phyloP scores from a whole-genome alignment of 106 monocot genomes.

The Dactylorhiza incarnata region DNA sequence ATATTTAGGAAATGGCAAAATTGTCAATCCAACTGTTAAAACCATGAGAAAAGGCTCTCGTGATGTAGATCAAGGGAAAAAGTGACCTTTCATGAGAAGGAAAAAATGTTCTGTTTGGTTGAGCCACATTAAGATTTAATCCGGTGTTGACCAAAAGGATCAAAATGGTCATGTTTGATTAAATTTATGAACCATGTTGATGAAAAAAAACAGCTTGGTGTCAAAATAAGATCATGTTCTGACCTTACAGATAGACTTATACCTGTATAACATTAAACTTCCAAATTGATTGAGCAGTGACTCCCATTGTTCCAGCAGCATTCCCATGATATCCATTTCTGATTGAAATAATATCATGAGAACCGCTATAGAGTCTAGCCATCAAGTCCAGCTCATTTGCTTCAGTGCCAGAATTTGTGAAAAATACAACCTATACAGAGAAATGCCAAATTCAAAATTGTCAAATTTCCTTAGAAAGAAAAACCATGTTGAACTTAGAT shows the following conservation, averaged over 20 bases:
- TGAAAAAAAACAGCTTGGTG: too few relatives aligned
- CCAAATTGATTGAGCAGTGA: constrained; percentile 83
- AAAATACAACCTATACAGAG: constrained; percentile 69
- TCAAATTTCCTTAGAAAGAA: background rate
- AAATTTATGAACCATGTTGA: too few relatives aligned
- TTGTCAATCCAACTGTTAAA: too few relatives aligned
- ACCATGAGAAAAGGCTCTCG: too few relatives aligned
- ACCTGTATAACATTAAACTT: constrained; percentile 94
- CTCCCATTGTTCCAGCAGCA: constrained; percentile 90
- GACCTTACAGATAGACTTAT: background rate
- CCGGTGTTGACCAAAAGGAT: too few relatives aligned
- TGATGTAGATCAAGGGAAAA: too few relatives aligned
- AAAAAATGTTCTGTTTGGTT: too few relatives aligned
- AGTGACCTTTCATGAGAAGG: too few relatives aligned
- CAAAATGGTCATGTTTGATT: too few relatives aligned
- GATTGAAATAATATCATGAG: constrained; percentile 80
- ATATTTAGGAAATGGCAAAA: too few relatives aligned
- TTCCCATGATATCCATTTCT: constrained; percentile 98
- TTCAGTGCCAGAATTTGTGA: constrained; percentile 97
- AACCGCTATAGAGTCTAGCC: constrained; percentile 76
- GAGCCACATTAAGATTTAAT: too few relatives aligned
- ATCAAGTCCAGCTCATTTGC: constrained; percentile 91
- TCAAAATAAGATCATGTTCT: background rate
- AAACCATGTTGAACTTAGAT: too few relatives aligned
- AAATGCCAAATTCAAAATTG: background rate